These are phyloP conservation scores for Ophiostoma sp. DNA, from an alignment of 2,329 filamentous ascomycete species.

Conservation along the genomic window DNA sequence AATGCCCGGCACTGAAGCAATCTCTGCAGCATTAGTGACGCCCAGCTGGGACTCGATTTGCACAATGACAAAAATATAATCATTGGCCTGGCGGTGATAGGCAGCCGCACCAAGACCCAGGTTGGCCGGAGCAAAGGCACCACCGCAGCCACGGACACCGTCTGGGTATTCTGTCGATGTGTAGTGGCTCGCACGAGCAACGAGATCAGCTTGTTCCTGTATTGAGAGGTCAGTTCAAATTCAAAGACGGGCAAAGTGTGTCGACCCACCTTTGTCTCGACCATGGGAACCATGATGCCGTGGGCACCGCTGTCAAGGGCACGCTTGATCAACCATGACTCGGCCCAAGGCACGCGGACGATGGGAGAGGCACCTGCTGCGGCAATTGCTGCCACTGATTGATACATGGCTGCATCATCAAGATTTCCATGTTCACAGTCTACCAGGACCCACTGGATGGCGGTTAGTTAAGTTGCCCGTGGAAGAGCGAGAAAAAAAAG, in stretches of 20 bases:
- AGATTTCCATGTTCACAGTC: not conserved
- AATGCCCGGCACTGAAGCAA: not conserved
- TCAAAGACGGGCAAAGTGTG: too few relatives aligned
- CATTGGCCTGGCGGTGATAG: not conserved
- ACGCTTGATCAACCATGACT: not conserved
- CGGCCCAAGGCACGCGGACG: not conserved
- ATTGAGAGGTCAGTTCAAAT: too few relatives aligned
- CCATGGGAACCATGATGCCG: not conserved
- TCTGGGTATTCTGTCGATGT: not conserved
- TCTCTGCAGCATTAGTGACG: not conserved
- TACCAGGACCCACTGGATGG: not conserved
- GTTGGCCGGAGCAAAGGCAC: not conserved
- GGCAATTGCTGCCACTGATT: not conserved
- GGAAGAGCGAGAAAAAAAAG: not conserved
- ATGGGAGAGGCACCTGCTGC: not conserved
- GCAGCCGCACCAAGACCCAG: not conserved
- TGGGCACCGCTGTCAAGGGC: not conserved
- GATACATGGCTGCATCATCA: not conserved
- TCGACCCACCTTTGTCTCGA: not conserved
- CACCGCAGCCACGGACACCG: not conserved
- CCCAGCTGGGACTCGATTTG: not conserved
- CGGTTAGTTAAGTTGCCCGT: not conserved
- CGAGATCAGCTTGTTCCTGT: not conserved
- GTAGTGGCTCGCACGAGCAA: not conserved
- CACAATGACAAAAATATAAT: not conserved